Evolutionary conservation across 1,284 basidiomycete species (phyloP).

Genomic region (Hymenochaete sp.): DNA sequence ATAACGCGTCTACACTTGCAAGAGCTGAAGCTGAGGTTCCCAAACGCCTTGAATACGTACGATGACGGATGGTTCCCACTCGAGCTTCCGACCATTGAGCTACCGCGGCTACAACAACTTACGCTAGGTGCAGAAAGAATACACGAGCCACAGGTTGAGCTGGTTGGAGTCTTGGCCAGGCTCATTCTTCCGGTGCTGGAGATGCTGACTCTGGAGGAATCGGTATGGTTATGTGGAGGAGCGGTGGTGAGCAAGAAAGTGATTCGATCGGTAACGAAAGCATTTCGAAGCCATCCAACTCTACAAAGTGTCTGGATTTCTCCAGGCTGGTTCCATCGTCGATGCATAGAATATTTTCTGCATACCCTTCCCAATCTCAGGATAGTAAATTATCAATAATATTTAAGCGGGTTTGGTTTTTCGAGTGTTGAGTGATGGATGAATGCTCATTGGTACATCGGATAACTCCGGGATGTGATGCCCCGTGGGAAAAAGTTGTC

Average conservation of each 20-base stretch:
- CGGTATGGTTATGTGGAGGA: background rate
- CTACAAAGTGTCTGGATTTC: slow-evolving; percentile 4
- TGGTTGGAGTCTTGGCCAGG: slow-evolving; percentile 5
- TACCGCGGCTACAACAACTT: slow-evolving; percentile 1
- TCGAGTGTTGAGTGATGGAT: no score
- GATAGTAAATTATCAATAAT: slow-evolving; percentile 3
- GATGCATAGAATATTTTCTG: slow-evolving; percentile 6
- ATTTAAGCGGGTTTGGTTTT: no score
- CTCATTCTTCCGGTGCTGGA: slow-evolving; percentile 7
- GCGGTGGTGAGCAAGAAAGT: slow-evolving; percentile 7
- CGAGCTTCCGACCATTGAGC: background rate
- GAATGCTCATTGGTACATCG: slow-evolving; percentile 9
- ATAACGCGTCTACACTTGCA: background rate
- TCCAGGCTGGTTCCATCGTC: slow-evolving; percentile 3
- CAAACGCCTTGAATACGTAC: background rate
- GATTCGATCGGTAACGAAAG: slow-evolving; percentile 1
- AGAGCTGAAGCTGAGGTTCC: slow-evolving; percentile 3
- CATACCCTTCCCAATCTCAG: slow-evolving; percentile 4
- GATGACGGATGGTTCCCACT: slow-evolving; percentile 3
- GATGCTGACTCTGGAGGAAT: slow-evolving; percentile 1
- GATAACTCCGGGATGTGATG: slow-evolving; percentile 5
- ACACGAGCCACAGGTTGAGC: slow-evolving; percentile 3
- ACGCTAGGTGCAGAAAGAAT: slow-evolving; percentile 1
- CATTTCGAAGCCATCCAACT: slow-evolving; percentile 8
- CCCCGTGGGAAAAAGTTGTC: slow-evolving; percentile 8